Evolutionary conservation across 129 eudicot species (phyloP).

Genomic region (Rutidosis leptorrhynchoides): DNA sequence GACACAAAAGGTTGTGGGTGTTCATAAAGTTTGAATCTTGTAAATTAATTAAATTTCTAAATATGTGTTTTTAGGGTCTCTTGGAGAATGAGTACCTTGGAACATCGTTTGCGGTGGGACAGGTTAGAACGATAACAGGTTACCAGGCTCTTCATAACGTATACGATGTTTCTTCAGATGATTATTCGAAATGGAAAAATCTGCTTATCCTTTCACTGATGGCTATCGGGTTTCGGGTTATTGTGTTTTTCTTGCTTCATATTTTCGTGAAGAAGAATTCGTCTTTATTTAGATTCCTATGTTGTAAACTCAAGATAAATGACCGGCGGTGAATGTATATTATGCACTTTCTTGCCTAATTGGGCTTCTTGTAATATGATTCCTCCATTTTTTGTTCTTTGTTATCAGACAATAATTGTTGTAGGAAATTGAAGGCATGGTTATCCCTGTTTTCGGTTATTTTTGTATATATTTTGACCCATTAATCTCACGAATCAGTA

Average conservation of each 20-base stretch:
- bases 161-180: constrained; percentile 54
- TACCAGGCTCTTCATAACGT: constrained; percentile 73
- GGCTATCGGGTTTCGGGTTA: constrained; percentile 67
- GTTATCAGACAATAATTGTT: neutral
- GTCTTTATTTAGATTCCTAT: constrained; percentile 38
- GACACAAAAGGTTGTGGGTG: too few species aligned
- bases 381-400: constrained; percentile 29
- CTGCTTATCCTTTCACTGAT: constrained; percentile 60
- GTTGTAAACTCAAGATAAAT: constrained; percentile 48
- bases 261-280: constrained; percentile 44
- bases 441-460: neutral
- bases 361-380: constrained; percentile 17
- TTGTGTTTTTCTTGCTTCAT: constrained; percentile 65
- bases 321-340: constrained; percentile 45
- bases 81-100: constrained; percentile 83
- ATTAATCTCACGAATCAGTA: neutral
- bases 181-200: constrained; percentile 67
- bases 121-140: constrained; percentile 72
- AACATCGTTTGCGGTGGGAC: constrained; percentile 77
- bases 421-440: constrained; percentile 12
- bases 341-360: neutral
- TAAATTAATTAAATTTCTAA: neutral
- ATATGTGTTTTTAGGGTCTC: constrained; percentile 54
- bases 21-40: constrained; percentile 1
- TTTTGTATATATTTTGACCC: neutral